Percentiles rank a stretch among this genome's conserved stretches.
phyloP scores from a whole-genome alignment of 148 eudicot genomes.

The Camellia japonica region DNA sequence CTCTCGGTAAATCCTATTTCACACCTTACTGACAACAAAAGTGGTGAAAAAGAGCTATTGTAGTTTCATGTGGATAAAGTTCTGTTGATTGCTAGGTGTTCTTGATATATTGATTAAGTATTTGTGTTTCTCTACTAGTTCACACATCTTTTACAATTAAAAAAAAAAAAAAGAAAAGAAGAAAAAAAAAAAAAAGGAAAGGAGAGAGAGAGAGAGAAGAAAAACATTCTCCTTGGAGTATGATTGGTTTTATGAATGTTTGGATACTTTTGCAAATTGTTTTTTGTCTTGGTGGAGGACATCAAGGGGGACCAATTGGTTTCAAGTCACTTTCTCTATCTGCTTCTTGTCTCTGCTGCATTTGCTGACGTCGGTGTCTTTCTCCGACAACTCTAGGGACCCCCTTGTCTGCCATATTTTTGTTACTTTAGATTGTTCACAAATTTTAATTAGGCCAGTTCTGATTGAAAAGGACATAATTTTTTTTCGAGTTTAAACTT shows the following conservation, averaged over 20 bases:
- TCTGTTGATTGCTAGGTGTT: not conserved
- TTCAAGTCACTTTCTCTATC: constrained; percentile 27
- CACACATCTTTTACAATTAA: no score
- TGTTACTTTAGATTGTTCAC: constrained; percentile 19
- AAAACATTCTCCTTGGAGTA: constrained; percentile 11
- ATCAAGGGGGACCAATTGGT: constrained; percentile 32
- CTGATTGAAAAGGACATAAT: constrained; percentile 16
- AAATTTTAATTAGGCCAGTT: constrained; percentile 13
- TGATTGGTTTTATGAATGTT: constrained; percentile 16
- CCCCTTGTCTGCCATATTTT: constrained; percentile 35
- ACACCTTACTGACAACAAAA: not conserved
- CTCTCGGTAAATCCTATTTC: not conserved
- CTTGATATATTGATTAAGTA: not conserved
- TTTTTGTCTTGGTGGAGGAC: constrained; percentile 26
- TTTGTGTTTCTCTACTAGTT: constrained; percentile 8
- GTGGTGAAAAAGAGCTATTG: not conserved
- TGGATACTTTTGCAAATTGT: constrained; percentile 12
- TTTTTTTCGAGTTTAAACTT: constrained; percentile 11
- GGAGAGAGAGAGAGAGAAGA: not conserved
- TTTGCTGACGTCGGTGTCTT: constrained; percentile 24
- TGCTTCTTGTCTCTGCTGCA: constrained; percentile 20
- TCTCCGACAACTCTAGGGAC: constrained; percentile 38
- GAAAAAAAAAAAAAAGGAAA: no score
- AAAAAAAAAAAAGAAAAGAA: no score
- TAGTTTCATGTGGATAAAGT: not conserved